Percentiles rank a stretch among this genome's conserved stretches.
These are phyloP conservation scores for Oidium heveae DNA, from an alignment of 2,329 filamentous ascomycete genomes.

Conservation along the genomic window DNA sequence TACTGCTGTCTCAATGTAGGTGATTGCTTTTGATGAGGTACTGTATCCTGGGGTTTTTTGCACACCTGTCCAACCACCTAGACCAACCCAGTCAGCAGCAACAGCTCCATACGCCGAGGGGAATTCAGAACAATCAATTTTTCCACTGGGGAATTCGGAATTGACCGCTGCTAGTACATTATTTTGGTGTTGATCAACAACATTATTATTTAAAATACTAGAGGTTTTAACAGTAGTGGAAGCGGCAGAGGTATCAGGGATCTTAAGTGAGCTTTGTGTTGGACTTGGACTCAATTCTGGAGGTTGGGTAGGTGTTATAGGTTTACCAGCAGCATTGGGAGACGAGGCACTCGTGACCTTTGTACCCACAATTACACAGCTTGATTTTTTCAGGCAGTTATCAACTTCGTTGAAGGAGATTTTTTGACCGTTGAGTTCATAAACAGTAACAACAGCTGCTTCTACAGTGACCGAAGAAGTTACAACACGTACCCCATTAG, in stretches of 20 bases:
- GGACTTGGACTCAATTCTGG: no score
- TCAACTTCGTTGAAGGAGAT: constrained; percentile 40
- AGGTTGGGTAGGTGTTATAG: no score
- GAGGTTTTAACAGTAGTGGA: no score
- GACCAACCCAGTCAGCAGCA: constrained; percentile 37
- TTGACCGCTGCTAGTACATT: constrained; percentile 17
- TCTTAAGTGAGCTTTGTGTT: no score
- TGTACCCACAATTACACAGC: constrained; percentile 40
- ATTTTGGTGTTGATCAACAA: no score
- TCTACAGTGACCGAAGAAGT: constrained; percentile 20
- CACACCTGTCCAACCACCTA: constrained; percentile 58
- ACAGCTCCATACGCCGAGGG: constrained; percentile 63
- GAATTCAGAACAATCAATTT: constrained; percentile 45
- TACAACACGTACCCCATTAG: constrained; percentile 20
- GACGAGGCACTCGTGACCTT: constrained; percentile 13
- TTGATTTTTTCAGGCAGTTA: constrained; percentile 43
- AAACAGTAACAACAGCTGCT: constrained; percentile 40
- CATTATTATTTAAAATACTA: no score
- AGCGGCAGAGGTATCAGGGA: no score
- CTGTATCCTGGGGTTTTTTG: constrained; percentile 33
- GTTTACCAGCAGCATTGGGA: no score
- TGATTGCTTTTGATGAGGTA: constrained; percentile 25
- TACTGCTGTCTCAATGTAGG: constrained; percentile 37
- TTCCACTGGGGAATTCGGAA: constrained; percentile 48
- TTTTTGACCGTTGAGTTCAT: constrained; percentile 37